Percentiles rank a stretch among this genome's conserved stretches.
Evolutionary conservation across 768 basidiomycete genomes (phyloP).

Genomic region (Boletus vermiculosoides): DNA sequence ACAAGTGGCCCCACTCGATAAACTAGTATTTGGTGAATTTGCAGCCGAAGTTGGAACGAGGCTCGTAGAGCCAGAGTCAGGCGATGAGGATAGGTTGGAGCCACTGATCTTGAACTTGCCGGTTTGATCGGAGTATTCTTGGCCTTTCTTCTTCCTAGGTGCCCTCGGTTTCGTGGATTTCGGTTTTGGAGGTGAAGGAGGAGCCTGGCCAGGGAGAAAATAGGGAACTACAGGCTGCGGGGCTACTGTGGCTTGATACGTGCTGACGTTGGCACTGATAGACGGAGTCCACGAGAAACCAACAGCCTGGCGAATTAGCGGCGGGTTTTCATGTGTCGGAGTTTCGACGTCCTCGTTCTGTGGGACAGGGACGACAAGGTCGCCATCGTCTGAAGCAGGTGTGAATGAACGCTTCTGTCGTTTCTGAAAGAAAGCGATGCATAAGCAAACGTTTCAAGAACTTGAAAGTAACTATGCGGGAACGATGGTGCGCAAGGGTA

Average conservation of each 20-base stretch:
- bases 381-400: conserved; percentile 52
- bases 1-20: not conserved
- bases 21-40: conserved; percentile 6
- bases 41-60: conserved; percentile 29
- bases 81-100: conserved; percentile 24
- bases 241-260: conserved; percentile 29
- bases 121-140: conserved; percentile 46
- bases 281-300: conserved; percentile 45
- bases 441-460: not conserved
- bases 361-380: conserved; percentile 38
- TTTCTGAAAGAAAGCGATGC: conserved; percentile 29
- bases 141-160: conserved; percentile 34
- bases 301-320: conserved; percentile 59
- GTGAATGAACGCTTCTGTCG: conserved; percentile 49
- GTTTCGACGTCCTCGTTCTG: conserved; percentile 42
- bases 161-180: conserved; percentile 28
- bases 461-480: not conserved
- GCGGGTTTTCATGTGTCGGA: conserved; percentile 45
- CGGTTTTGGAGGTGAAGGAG: conserved; percentile 21
- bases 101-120: conserved; percentile 45
- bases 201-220: conserved; percentile 58
- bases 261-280: conserved; percentile 26
- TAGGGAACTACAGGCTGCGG: conserved; percentile 23
- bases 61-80: conserved; percentile 37
- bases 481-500: not conserved